phyloP scores from a whole-genome alignment of 2,329 filamentous ascomycete genomes.

The Alternaria postmessia region DNA sequence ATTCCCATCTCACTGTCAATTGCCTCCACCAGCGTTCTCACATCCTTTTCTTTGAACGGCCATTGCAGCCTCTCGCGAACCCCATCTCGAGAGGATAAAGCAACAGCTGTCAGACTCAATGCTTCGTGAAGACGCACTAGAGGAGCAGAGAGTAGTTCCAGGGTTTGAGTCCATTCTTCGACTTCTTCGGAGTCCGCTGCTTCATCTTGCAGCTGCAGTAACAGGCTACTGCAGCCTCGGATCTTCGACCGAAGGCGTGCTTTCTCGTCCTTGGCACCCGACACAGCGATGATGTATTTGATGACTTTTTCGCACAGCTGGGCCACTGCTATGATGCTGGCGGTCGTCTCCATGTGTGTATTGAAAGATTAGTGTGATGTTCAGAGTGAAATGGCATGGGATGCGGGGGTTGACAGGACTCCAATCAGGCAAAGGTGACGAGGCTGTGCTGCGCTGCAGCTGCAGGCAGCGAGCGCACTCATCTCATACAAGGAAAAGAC shows the following conservation, averaged over 20 bases:
- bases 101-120: background rate
- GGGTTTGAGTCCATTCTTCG: background rate
- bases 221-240: background rate
- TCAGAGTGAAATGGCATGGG: no score
- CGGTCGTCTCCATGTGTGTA: background rate
- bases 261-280: background rate
- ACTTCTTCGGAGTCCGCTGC: background rate
- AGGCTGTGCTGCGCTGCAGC: no score
- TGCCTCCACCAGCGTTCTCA: fast-evolving
- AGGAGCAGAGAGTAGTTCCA: background rate
- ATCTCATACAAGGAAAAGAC: no score
- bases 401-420: no score
- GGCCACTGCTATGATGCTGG: background rate
- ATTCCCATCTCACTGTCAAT: background rate
- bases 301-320: background rate
- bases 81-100: background rate
- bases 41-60: background rate
- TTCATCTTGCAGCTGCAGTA: background rate
- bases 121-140: background rate
- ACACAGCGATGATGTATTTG: background rate
- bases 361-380: no score
- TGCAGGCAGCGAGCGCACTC: no score
- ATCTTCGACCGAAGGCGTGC: background rate
- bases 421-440: no score
- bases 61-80: background rate